Evolutionary conservation across 805 yeast genomes (phyloP), one percentile per base, ranked within the genome.

Genomic region (Lipomyces spencermartinsiae): DNA sequence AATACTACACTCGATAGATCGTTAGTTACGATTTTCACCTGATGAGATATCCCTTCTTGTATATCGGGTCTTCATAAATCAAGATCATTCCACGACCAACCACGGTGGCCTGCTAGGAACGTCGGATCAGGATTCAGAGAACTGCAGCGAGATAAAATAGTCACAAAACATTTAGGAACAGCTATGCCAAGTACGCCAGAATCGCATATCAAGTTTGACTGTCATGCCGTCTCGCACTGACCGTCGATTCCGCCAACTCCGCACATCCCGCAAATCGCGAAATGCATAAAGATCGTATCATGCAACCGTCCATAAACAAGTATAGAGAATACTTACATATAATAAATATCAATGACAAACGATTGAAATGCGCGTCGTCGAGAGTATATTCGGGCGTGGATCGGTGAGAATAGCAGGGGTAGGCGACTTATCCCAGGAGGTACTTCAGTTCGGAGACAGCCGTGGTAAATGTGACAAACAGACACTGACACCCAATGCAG

Each of bases 381-480:
- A 37, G 43, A 10, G 14, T 37, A 37, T 37, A 37, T 25, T 25
- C 3, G 43, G n/a, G 14, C 16, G n/a, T n/a, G 49, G 49, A 43
- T 43, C 49, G 49, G 22, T 43, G 49, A n/a, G 49, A 43, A 16
- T 43, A n/a, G 49, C 22, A 43, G n/a, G 22, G 49, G 49, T 43
- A 43, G n/a, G 22, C 22, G 8, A 43, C 22, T 2, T 19, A 43
- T 7, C 49, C 22, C 22, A n/a, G 7, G 49, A 5, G 49, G 10
- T 16, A 25, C 9, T 59, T 61, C 22, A 57, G 19, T 56, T 29
- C 25, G 46, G n/a, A 33, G 61, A 16, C 31, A 25, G 61, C 19
- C 39, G 62, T 31, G 59, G 63, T 37, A 61, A 59, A 25, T 59
- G 31, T 19, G 37, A 37, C 19, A 61, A 31, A 53, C n/a, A 19